Base-by-base conservation (phyloP, 352 stramenopile genomes). In the Globisporangium mamillatum region DNA sequence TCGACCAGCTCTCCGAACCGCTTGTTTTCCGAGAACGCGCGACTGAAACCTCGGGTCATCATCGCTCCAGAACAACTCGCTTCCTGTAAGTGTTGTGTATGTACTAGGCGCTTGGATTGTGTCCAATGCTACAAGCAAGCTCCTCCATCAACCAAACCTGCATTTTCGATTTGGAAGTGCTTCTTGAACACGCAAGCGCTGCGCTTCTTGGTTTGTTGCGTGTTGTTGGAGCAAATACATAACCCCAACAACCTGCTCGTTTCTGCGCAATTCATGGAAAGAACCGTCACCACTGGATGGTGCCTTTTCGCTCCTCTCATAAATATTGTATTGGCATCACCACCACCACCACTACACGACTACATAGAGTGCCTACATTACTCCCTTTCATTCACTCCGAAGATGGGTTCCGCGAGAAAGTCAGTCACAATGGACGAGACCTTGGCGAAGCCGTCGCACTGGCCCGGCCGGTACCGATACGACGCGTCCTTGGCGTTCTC, bases 391-490 rank as follows among this genome's bases (percentile, higher is more conserved):
- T 16, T 27, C 27, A 12, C 34, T 60, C 24, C 6, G 71, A 67
- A 36, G 16, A 60, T 75, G 66, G 74, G 71, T 61, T 85, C 78
- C 4, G 70, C 72, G 7, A 91, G 63, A 61, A 93, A 93, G 57
- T 83, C 74, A 29, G 73, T 81, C 58, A 91, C 66, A 27, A 90
- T 57, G 61, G 63, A 74, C 48, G 80, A 86, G 58, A 86, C 75
- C 24, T 64, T 71, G 32, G 77, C 64, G 36, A 86, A 92, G 27
- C 76, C 72, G 25, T 77, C 71, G 62, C 84, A 91, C 10, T 76
- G 80, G 6, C 64, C 66, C 25, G 71, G 74, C 27, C 70, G 69
- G 55, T 74, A 81, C 6, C 78, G 77, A 66, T 90, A 91, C 22
- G 82, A 83, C 41, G 80, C 66, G 61, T 87, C 76, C 59, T 83